These are phyloP conservation scores for Buddleja alternifolia DNA, from an alignment of 257 asterid species.

Conservation along the genomic window DNA sequence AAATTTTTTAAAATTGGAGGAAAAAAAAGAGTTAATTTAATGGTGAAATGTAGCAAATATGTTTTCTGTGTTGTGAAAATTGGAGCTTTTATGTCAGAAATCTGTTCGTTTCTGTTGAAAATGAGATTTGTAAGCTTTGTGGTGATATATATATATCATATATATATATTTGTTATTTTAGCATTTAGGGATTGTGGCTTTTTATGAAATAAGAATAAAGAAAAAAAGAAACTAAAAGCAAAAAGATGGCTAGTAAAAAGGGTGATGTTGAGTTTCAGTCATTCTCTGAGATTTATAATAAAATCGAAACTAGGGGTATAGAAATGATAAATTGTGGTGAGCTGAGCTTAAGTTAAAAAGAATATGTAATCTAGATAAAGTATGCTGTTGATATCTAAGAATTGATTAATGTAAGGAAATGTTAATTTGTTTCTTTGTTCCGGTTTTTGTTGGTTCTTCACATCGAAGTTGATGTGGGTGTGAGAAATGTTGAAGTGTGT, in stretches of 20 bases:
- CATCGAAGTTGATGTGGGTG: neutral
- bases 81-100: conserved; percentile 6
- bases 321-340: conserved; percentile 8
- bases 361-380: neutral
- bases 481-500: conserved; percentile 6
- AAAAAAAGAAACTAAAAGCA: neutral
- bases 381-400: neutral
- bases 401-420: neutral
- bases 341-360: conserved; percentile 2
- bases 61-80: neutral
- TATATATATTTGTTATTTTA: too few relatives aligned
- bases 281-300: neutral
- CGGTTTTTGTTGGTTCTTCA: neutral
- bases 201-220: neutral
- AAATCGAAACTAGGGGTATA: neutral
- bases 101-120: conserved; percentile 20
- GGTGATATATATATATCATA: too few relatives aligned
- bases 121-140: neutral
- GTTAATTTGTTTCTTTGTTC: neutral
- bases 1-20: neutral
- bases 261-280: neutral
- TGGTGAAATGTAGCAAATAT: neutral
- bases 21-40: neutral
- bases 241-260: neutral
- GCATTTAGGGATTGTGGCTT: neutral